Percentiles rank a stretch among this genome's conserved stretches.
Conservation (phyloP, 2,329 filamentous ascomycete species). For the Penicillium glabrum region DNA sequence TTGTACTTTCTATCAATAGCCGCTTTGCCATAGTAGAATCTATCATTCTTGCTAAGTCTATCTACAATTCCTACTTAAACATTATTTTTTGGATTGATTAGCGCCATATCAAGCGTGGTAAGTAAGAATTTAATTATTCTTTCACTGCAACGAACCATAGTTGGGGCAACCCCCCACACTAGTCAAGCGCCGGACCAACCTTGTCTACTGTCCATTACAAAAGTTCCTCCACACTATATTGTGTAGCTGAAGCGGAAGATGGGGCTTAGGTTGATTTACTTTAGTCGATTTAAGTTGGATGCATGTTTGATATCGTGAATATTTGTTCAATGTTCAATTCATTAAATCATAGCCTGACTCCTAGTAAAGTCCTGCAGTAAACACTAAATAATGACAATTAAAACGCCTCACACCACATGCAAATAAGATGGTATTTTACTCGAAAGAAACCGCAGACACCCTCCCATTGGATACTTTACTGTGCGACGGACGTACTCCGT, state of each 20-base stretch:
- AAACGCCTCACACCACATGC: slow-evolving; percentile 16
- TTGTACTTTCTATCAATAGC: slow-evolving; percentile 4
- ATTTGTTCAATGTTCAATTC: slow-evolving; percentile 1
- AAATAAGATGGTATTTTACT: slow-evolving; percentile 27
- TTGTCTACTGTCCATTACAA: background rate
- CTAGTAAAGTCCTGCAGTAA: background rate
- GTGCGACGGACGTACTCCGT: slow-evolving; percentile 13
- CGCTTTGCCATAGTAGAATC: background rate
- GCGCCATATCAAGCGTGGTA: background rate
- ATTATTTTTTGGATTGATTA: background rate
- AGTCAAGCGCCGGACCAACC: background rate
- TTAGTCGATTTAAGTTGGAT: background rate
- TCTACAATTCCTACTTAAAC: too few species aligned
- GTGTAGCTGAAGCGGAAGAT: too few species aligned
- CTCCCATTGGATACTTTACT: slow-evolving; percentile 8
- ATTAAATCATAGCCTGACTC: slow-evolving; percentile 1
- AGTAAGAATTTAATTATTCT: background rate
- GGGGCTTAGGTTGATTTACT: background rate
- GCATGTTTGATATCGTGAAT: background rate
- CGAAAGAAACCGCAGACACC: slow-evolving; percentile 12
- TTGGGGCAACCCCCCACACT: background rate
- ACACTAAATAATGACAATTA: background rate
- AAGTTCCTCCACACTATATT: background rate
- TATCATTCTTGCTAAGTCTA: background rate
- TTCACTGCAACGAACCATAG: background rate